A percentile compares a stretch with the other conserved stretches of the same genome.
Conservation (phyloP, 2,329 filamentous ascomycete genomes). For the Beauveria australis region DNA sequence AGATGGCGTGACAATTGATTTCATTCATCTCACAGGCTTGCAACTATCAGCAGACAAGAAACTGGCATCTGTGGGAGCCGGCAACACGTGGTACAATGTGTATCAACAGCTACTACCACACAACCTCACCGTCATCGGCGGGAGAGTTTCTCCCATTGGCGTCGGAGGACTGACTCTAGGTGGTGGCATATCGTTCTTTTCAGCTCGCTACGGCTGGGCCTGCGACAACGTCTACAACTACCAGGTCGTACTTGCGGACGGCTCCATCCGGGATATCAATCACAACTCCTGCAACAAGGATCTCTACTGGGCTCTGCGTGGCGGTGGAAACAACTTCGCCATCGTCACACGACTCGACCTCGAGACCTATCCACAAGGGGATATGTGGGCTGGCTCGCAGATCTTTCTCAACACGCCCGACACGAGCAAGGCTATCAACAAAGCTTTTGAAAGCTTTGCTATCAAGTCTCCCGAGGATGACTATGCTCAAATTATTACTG, state of each 20-base stretch:
- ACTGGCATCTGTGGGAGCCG: constrained; percentile 14
- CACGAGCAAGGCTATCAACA: constrained; percentile 15
- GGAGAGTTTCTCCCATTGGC: constrained; percentile 17
- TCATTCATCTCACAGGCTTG: constrained; percentile 18
- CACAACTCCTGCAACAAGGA: constrained; percentile 33
- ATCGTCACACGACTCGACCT: constrained; percentile 43
- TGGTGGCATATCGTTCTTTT: constrained; percentile 19
- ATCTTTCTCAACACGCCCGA: constrained; percentile 22
- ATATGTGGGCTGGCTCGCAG: constrained; percentile 30
- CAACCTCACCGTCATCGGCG: constrained; percentile 18
- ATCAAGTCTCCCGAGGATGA: constrained; percentile 16
- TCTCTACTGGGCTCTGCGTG: constrained; percentile 49
- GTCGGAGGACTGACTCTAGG: constrained; percentile 20
- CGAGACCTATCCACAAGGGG: constrained; percentile 26
- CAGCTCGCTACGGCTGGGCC: constrained; percentile 16
- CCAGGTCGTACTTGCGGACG: constrained; percentile 35
- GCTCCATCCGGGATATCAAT: constrained; percentile 33
- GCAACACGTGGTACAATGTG: constrained; percentile 17
- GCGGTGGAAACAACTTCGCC: constrained; percentile 50
- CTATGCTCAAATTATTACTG: constrained; percentile 17
- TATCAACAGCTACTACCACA: constrained; percentile 14
- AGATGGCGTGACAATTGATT: constrained; percentile 22
- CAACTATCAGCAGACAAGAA: constrained; percentile 13
- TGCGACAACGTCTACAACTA: constrained; percentile 17
- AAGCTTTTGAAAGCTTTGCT: constrained; percentile 17